phyloP scores from a whole-genome alignment of 1,284 basidiomycete species.

The Cystobasidium sp. region DNA sequence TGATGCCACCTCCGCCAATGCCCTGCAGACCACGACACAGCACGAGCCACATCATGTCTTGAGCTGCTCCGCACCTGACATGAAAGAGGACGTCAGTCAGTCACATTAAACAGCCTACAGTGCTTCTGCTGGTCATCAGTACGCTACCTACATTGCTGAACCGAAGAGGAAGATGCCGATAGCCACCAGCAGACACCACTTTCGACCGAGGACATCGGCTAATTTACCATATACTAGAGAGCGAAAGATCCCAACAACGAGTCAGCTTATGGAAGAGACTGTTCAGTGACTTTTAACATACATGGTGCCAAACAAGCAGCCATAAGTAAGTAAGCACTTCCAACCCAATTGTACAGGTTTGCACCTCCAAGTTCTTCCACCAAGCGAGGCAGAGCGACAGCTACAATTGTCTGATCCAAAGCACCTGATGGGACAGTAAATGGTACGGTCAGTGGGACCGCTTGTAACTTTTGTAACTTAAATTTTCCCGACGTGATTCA shows the following conservation, averaged over 20 bases:
- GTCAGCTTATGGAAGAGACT: not conserved
- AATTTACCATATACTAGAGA: slow-evolving; percentile 72
- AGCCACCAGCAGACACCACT: slow-evolving; percentile 71
- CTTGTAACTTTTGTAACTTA: not conserved
- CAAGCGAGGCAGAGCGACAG: slow-evolving; percentile 49
- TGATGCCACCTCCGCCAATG: slow-evolving; percentile 51
- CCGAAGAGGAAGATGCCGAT: slow-evolving; percentile 77
- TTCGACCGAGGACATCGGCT: slow-evolving; percentile 66
- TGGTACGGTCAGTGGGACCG: not conserved
- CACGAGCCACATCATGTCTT: slow-evolving; percentile 74
- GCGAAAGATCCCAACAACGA: slow-evolving; percentile 65
- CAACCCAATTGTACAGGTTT: slow-evolving; percentile 50
- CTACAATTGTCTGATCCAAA: slow-evolving; percentile 59
- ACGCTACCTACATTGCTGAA: slow-evolving; percentile 66
- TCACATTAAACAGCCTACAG: slow-evolving; percentile 52
- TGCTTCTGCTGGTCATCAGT: not conserved
- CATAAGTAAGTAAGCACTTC: slow-evolving; percentile 69
- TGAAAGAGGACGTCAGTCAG: not conserved
- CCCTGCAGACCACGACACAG: slow-evolving; percentile 77
- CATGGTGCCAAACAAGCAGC: slow-evolving; percentile 68
- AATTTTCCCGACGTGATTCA: not conserved
- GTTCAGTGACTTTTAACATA: not conserved
- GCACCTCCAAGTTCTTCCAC: slow-evolving; percentile 48
- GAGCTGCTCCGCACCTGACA: slow-evolving; percentile 67
- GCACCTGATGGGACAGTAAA: slow-evolving; percentile 46